A percentile compares a stretch with the other conserved stretches of the same genome.
These are phyloP conservation scores for Ogataea philodendri DNA, from an alignment of 805 yeast species.

Conservation along the genomic window DNA sequence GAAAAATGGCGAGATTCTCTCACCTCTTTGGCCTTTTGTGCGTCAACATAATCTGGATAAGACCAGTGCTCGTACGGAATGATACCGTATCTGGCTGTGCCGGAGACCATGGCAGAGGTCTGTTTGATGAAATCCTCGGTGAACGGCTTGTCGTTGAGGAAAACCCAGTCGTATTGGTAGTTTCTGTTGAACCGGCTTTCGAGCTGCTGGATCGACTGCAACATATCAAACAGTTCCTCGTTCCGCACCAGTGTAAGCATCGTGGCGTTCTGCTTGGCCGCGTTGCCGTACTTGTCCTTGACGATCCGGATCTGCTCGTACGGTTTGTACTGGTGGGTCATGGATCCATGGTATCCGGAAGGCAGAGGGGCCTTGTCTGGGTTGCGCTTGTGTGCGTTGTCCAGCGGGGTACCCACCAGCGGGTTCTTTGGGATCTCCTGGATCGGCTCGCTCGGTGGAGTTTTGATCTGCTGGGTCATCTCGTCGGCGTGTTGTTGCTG, in stretches of 20 bases:
- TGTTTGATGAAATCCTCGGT: slow-evolving; percentile 38
- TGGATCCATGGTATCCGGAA: slow-evolving; percentile 17
- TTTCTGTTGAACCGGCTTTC: slow-evolving; percentile 41
- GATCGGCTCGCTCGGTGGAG: slow-evolving; percentile 1
- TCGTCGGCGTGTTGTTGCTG: background rate
- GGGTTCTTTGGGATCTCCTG: slow-evolving; percentile 13
- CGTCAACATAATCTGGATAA: slow-evolving; percentile 48
- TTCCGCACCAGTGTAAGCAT: slow-evolving; percentile 49
- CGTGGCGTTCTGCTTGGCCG: slow-evolving; percentile 53
- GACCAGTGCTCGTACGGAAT: slow-evolving; percentile 53
- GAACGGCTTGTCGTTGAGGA: slow-evolving; percentile 50
- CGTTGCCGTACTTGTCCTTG: slow-evolving; percentile 14
- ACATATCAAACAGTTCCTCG: slow-evolving; percentile 38
- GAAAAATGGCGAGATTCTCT: slow-evolving; percentile 35
- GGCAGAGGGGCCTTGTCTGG: slow-evolving; percentile 28
- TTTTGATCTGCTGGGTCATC: background rate
- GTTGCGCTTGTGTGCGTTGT: slow-evolving; percentile 21
- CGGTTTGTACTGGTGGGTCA: slow-evolving; percentile 23
- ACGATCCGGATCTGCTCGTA: slow-evolving; percentile 27
- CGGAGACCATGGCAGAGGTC: slow-evolving; percentile 41
- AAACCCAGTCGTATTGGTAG: slow-evolving; percentile 44
- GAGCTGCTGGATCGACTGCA: slow-evolving; percentile 40
- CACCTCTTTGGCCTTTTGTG: slow-evolving; percentile 37
- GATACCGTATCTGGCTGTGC: slow-evolving; percentile 44
- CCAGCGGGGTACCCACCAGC: slow-evolving; percentile 18